These are phyloP conservation scores for Botrytis fabae DNA, from an alignment of 2,329 filamentous ascomycete species.

Conservation along the genomic window DNA sequence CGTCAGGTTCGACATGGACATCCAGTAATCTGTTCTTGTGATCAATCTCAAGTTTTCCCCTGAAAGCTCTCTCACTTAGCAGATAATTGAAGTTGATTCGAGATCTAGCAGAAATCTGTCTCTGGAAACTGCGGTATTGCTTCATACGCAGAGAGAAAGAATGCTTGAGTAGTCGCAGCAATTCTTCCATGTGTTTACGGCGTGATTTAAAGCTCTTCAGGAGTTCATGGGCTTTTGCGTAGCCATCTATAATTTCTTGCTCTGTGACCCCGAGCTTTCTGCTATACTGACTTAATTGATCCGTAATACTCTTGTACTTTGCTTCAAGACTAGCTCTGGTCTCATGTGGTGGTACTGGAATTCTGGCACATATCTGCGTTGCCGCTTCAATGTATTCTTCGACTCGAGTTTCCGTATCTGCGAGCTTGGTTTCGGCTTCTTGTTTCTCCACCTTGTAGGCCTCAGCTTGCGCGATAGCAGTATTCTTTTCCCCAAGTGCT, in stretches of 20 bases:
- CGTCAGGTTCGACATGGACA: constrained; percentile 71
- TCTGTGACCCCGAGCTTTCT: constrained; percentile 62
- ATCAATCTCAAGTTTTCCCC: constrained; percentile 76
- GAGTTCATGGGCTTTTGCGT: constrained; percentile 43
- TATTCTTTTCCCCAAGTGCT: constrained; percentile 62
- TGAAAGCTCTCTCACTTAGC: constrained; percentile 84
- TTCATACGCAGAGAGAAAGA: constrained; percentile 68
- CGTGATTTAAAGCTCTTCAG: constrained; percentile 48
- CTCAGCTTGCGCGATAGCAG: constrained; percentile 53
- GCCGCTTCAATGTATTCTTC: constrained; percentile 58
- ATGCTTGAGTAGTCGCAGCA: constrained; percentile 49
- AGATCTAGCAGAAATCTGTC: constrained; percentile 81
- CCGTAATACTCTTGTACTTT: constrained; percentile 55
- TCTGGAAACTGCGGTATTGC: constrained; percentile 80
- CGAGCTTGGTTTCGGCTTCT: constrained; percentile 49
- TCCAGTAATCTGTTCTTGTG: constrained; percentile 74
- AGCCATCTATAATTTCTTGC: constrained; percentile 58
- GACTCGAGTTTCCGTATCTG: constrained; percentile 51
- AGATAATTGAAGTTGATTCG: constrained; percentile 85
- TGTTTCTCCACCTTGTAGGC: constrained; percentile 49
- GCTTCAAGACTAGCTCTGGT: constrained; percentile 57
- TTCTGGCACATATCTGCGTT: constrained; percentile 53
- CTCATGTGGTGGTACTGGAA: constrained; percentile 64
- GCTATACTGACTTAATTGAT: constrained; percentile 59
- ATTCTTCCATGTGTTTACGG: constrained; percentile 47